These are phyloP conservation scores for Colletotrichum lini DNA, from an alignment of 2,329 filamentous ascomycete species.

Conservation along the genomic window DNA sequence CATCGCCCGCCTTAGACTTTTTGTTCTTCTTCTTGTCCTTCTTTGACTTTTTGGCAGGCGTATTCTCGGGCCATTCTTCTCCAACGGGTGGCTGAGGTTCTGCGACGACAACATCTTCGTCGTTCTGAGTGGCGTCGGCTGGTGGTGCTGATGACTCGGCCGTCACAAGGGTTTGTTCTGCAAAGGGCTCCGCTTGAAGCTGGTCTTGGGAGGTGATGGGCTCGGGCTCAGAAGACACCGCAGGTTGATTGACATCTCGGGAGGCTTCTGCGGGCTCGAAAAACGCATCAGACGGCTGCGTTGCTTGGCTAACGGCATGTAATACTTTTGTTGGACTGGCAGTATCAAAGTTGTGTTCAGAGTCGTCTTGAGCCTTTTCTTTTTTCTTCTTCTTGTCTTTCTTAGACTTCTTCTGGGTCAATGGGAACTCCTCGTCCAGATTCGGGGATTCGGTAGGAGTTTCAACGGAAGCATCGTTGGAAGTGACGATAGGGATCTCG, in stretches of 20 bases:
- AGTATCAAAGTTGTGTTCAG: constrained; percentile 2
- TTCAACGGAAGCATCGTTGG: background rate
- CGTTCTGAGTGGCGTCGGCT: background rate
- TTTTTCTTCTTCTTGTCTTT: constrained; percentile 44
- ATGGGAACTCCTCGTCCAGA: constrained; percentile 43
- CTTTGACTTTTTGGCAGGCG: constrained; percentile 40
- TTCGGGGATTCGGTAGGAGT: constrained; percentile 3
- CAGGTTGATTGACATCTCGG: background rate
- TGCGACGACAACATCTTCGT: background rate
- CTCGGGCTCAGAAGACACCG: background rate
- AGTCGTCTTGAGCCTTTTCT: constrained; percentile 20
- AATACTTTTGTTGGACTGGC: constrained; percentile 21
- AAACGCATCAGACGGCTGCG: background rate
- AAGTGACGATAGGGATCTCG: background rate
- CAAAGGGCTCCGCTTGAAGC: background rate
- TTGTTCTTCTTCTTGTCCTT: constrained; percentile 44
- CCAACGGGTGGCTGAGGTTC: background rate
- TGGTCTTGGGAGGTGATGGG: constrained; percentile 7
- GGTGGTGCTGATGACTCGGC: background rate
- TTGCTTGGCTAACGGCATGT: background rate
- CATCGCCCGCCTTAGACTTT: constrained; percentile 9
- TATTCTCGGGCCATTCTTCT: constrained; percentile 13
- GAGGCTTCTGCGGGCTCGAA: constrained; percentile 6
- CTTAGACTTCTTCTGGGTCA: constrained; percentile 37
- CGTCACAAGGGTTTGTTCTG: background rate